Percentiles rank a stretch among this genome's conserved stretches.
phyloP scores from a whole-genome alignment of 257 asterid species.

The Solanum clarkiae region DNA sequence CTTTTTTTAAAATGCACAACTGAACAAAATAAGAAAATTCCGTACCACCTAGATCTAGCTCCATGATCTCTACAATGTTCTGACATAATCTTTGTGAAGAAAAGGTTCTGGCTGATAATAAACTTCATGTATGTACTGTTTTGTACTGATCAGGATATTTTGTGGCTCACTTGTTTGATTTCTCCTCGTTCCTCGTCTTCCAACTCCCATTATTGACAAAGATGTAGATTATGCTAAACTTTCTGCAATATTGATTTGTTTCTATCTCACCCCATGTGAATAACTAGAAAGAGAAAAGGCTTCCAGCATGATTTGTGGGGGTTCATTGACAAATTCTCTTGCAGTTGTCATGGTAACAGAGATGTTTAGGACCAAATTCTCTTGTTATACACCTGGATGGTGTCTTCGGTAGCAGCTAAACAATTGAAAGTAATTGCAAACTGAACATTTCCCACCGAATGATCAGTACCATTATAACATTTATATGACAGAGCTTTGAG shows the following conservation, averaged over 20 bases:
- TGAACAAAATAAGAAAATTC: not conserved
- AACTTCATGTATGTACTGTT: not conserved
- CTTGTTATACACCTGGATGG: not conserved
- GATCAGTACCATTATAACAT: not conserved
- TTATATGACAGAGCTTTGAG: not conserved
- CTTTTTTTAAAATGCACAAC: not conserved
- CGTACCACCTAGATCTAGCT: not conserved
- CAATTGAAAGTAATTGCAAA: not conserved
- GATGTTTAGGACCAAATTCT: not conserved
- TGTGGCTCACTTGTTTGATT: not conserved
- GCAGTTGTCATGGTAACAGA: not conserved
- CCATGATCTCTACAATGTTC: constrained; percentile 18
- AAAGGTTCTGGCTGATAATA: not conserved
- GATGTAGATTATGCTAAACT: not conserved
- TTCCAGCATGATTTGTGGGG: not conserved
- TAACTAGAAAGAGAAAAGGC: not conserved
- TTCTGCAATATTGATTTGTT: not conserved
- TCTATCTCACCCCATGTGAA: not conserved
- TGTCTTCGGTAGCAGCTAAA: not conserved
- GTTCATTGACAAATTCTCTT: not conserved
- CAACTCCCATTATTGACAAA: not conserved
- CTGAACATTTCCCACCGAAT: not conserved
- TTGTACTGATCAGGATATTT: not conserved
- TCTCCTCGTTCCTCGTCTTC: not conserved
- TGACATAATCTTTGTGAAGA: not conserved